Base-by-base conservation (phyloP, 1,139 yeast species). In the Pichia sp. region DNA sequence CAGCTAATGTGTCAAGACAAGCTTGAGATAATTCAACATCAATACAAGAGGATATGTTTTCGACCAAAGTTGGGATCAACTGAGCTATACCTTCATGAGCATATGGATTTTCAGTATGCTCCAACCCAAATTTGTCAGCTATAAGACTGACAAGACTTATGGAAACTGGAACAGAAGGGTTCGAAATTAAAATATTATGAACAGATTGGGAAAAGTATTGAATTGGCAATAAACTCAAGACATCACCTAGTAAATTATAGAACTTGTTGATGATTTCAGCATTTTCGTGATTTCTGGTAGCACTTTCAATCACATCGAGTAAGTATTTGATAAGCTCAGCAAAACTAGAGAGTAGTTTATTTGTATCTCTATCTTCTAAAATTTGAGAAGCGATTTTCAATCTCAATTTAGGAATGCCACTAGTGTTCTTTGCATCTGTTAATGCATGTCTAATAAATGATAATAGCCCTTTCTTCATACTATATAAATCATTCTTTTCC, bases 191-290 rank as follows among this genome's bases (percentile, higher is more conserved):
- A 28, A 80, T 64, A 11, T 84, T 68, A n/a, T 74, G 59, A 24
- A 83, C 71, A 2, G 94, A 77, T 23, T 71, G 68, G 31, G 84
- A 79, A 56, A 85, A 88, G 51, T 77, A 73, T 44, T 71, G 71
- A 51, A 88, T 73, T 23, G 97, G 96, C 43, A 89, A 67, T 47
- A 86, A 67, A 45, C 77, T 77, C 49, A 89, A 64, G 49, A 81
- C 64, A 50, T 73, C 74, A 34, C 78, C 74, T 50, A 89, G 67
- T 39, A 84, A 63, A 22, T 66, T 69, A 52, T 69, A 70, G 21
- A 69, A 51, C 21, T 54, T 55, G 28, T 43, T 52, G 10, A 59
- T 46, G 36, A 63, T 52, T 39, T 54, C 59, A 28, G 53, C 60
- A 39, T 56, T 60, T 36, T 54, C 61, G 12, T 37, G 35, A 14